Evolutionary conservation across 176 grass and related monocot genomes (phyloP).

Genomic region (Ensete glaucum): DNA sequence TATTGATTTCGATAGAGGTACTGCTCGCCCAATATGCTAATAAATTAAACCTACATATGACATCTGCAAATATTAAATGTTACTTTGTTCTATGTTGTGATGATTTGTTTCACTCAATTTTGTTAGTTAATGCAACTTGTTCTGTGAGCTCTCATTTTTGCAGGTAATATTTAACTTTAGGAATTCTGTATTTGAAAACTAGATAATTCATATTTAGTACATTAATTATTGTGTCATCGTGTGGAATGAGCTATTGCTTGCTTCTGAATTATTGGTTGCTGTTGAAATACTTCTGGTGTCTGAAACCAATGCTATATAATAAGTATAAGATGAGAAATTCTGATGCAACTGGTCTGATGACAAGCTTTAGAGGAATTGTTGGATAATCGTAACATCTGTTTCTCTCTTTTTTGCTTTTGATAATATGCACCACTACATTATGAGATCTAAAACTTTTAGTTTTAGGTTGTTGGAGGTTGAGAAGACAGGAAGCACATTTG

Average conservation of each 20-base stretch:
- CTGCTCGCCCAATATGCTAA: neutral
- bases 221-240: neutral
- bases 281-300: neutral
- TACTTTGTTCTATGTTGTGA: neutral
- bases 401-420: neutral
- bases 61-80: neutral
- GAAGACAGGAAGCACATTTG: neutral
- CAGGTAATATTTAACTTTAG: neutral
- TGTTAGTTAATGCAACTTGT: neutral
- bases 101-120: neutral
- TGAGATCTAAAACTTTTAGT: neutral
- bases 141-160: neutral
- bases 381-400: neutral
- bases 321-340: neutral
- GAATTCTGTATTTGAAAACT: neutral
- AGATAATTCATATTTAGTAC: neutral
- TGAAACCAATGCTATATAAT: neutral
- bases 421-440: neutral
- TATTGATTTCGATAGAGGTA: neutral
- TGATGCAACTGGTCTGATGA: neutral
- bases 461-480: neutral
- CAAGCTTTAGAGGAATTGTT: neutral
- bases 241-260: neutral
- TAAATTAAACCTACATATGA: neutral
- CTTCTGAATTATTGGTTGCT: neutral